Conservation (phyloP, 805 yeast species). For the Metschnikowia peoriensis region DNA sequence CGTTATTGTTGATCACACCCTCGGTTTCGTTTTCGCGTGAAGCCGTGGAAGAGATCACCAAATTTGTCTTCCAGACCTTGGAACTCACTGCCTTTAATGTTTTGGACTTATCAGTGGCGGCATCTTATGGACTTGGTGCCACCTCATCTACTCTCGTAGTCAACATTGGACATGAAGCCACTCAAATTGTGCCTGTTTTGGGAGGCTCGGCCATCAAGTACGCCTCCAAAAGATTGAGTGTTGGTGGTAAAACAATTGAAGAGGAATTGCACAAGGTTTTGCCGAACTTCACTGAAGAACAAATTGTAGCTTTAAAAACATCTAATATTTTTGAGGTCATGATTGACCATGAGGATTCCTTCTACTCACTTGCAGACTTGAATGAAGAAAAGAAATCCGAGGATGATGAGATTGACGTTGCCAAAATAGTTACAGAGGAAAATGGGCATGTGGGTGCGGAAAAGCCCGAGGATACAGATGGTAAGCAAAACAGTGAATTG, state of each 20-base stretch:
- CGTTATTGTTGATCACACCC: conserved; percentile 66
- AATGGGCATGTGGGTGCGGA: conserved; percentile 31
- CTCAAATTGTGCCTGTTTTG: conserved; percentile 77
- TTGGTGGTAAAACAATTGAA: conserved; percentile 73
- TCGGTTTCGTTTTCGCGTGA: conserved; percentile 62
- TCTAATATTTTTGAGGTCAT: conserved; percentile 79
- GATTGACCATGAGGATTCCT: conserved; percentile 63
- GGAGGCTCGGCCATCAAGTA: conserved; percentile 64
- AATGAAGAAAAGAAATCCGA: conserved; percentile 26
- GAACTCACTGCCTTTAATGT: conserved; percentile 72
- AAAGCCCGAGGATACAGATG: conserved; percentile 33
- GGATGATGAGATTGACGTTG: conserved; percentile 82
- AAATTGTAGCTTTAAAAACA: conserved; percentile 71
- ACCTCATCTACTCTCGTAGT: conserved; percentile 68
- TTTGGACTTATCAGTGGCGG: conserved; percentile 63
- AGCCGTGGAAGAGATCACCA: conserved; percentile 67
- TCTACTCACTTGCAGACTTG: conserved; percentile 57
- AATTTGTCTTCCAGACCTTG: conserved; percentile 70
- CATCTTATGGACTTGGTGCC: conserved; percentile 71
- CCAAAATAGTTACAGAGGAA: conserved; percentile 80
- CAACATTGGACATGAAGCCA: conserved; percentile 73
- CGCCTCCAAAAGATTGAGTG: conserved; percentile 46
- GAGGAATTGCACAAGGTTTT: conserved; percentile 48
- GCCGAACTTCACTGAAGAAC: conserved; percentile 54
- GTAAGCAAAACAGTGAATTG: conserved; percentile 60